Percentiles rank a stretch among this genome's conserved stretches.
These are phyloP conservation scores for Neurospora sp. DNA, from an alignment of 495 filamentous ascomycete genomes.

Conservation along the genomic window DNA sequence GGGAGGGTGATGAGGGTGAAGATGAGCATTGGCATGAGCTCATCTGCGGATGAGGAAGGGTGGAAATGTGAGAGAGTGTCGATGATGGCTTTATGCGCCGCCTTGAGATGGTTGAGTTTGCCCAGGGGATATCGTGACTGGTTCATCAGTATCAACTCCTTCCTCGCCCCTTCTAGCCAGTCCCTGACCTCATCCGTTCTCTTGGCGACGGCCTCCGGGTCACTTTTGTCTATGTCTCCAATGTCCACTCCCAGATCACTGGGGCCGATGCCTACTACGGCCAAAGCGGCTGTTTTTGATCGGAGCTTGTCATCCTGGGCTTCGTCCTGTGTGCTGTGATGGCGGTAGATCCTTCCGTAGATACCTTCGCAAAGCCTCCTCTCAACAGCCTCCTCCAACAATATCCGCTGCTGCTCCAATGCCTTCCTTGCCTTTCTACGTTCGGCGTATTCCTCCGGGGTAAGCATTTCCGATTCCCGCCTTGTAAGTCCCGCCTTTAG, in stretches of 20 bases:
- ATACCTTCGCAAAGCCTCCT: slow-evolving; percentile 76
- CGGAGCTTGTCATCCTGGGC: slow-evolving; percentile 90
- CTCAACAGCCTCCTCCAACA: slow-evolving; percentile 89
- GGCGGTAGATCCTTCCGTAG: slow-evolving; percentile 81
- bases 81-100: slow-evolving; percentile 87
- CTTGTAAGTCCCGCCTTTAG: slow-evolving; percentile 24
- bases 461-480: slow-evolving; percentile 65
- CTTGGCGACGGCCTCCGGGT: slow-evolving; percentile 43
- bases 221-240: slow-evolving; percentile 29
- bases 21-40: slow-evolving; percentile 92
- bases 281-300: slow-evolving; percentile 85
- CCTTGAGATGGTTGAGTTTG: slow-evolving; percentile 82
- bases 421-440: slow-evolving; percentile 66
- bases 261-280: slow-evolving; percentile 80
- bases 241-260: slow-evolving; percentile 79
- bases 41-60: slow-evolving; percentile 90
- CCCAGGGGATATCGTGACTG: slow-evolving; percentile 78
- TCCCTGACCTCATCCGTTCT: slow-evolving; percentile 62
- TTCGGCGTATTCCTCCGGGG: slow-evolving; percentile 69
- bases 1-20: slow-evolving; percentile 88
- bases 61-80: slow-evolving; percentile 68
- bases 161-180: slow-evolving; percentile 63
- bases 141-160: slow-evolving; percentile 72
- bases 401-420: slow-evolving; percentile 62
- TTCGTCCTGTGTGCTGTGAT: slow-evolving; percentile 87